These are phyloP conservation scores for Larix kaempferi DNA, from an alignment of 75 land plant genomes.

Conservation along the genomic window DNA sequence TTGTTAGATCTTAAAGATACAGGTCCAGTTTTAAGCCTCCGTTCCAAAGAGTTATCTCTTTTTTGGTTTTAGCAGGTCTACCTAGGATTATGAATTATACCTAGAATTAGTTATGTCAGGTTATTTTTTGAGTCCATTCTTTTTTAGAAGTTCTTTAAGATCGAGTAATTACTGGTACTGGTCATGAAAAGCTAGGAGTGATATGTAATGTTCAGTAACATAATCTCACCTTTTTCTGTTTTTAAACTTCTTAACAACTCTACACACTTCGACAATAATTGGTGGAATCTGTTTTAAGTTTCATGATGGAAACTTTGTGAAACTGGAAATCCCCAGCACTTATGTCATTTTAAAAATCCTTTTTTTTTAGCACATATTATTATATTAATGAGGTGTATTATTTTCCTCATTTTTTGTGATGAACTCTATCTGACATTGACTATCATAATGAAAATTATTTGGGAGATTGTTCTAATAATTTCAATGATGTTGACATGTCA, in stretches of 20 bases:
- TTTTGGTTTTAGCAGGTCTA: not conserved
- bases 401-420: not conserved
- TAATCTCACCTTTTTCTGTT: not conserved
- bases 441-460: not conserved
- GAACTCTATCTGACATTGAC: too few species aligned
- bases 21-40: not conserved
- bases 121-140: not conserved
- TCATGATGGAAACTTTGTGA: slow-evolving; percentile 4
- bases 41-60: not conserved
- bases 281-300: slow-evolving; percentile 3
- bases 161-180: not conserved
- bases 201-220: not conserved
- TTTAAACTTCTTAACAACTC: not conserved
- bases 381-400: not conserved
- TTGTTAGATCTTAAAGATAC: not conserved
- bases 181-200: not conserved
- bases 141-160: not conserved
- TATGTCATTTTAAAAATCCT: not conserved
- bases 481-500: not conserved
- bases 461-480: not conserved
- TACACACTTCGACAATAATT: not conserved
- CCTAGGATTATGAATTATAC: not conserved
- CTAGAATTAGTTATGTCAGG: not conserved
- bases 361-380: not conserved
- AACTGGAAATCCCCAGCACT: not conserved